These are phyloP conservation scores for Dactylellina cionopaga DNA, from an alignment of 2,329 filamentous ascomycete species.

Conservation along the genomic window DNA sequence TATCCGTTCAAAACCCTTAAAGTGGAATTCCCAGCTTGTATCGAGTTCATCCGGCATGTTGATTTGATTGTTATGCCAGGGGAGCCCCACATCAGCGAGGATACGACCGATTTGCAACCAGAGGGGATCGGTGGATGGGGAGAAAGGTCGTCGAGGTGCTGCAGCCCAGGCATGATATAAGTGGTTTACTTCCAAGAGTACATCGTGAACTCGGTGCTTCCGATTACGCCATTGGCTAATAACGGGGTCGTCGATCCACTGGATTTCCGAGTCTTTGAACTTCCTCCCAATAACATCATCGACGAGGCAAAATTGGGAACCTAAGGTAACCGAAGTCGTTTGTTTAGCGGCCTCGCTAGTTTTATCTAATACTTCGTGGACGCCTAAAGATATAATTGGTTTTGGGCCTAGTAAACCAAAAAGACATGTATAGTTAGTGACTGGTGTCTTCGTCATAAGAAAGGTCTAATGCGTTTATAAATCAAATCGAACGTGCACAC, in stretches of 20 bases:
- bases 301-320: too few species aligned
- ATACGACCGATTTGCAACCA: slow-evolving; percentile 18
- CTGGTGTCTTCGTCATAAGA: too few species aligned
- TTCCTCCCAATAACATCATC: too few species aligned
- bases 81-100: slow-evolving; percentile 12
- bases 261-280: background rate
- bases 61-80: slow-evolving; percentile 36
- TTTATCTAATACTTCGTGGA: too few species aligned
- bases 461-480: too few species aligned
- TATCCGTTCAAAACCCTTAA: slow-evolving; percentile 22
- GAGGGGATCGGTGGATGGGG: slow-evolving; percentile 14
- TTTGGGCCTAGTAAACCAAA: too few species aligned
- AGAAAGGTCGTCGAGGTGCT: slow-evolving; percentile 2
- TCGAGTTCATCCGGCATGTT: slow-evolving; percentile 33
- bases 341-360: too few species aligned
- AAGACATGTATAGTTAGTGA: too few species aligned
- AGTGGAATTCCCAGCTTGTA: slow-evolving; percentile 37
- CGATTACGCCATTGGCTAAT: slow-evolving; percentile 24
- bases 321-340: too few species aligned
- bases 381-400: too few species aligned
- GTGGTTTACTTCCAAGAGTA: background rate
- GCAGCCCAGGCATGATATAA: background rate
- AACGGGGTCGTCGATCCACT: slow-evolving; percentile 34
- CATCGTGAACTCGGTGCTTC: slow-evolving; percentile 7
- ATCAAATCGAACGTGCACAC: too few species aligned